A percentile compares a stretch with the other conserved stretches of the same genome.
Conservation (phyloP, 345 rosid genomes). For the Citrus glauca region DNA sequence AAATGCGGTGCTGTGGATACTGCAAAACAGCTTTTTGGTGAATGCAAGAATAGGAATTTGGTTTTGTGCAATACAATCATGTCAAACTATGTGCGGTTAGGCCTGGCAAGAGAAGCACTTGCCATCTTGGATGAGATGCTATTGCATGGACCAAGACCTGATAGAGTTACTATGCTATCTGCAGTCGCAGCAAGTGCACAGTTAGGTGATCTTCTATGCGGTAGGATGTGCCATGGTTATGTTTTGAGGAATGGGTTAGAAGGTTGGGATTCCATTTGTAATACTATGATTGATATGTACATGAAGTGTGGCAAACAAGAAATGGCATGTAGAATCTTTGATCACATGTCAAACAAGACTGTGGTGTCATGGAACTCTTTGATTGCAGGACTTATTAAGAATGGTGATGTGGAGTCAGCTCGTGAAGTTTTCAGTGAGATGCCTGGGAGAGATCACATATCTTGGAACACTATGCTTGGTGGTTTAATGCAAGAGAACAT, state of each 20-base stretch:
- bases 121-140: constrained; percentile 43
- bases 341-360: constrained; percentile 46
- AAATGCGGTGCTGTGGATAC: constrained; percentile 49
- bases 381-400: constrained; percentile 43
- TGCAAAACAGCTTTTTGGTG: constrained; percentile 45
- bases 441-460: constrained; percentile 55
- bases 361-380: constrained; percentile 62
- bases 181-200: constrained; percentile 53
- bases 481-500: constrained; percentile 52
- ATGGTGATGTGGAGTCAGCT: constrained; percentile 50
- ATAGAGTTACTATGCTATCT: constrained; percentile 52
- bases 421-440: constrained; percentile 44
- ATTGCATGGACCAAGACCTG: constrained; percentile 41
- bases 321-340: constrained; percentile 42
- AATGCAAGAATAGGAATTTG: constrained; percentile 39
- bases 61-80: constrained; percentile 53
- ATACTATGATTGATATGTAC: constrained; percentile 60
- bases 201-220: constrained; percentile 29
- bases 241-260: constrained; percentile 53
- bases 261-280: constrained; percentile 45
- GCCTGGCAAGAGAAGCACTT: constrained; percentile 46
- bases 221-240: constrained; percentile 54
- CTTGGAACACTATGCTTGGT: constrained; percentile 60
- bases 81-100: constrained; percentile 52
- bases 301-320: constrained; percentile 52